Evolutionary conservation across 2,329 filamentous ascomycete genomes (phyloP), one percentile per base, ranked within the genome.

Genomic region (Verticillium klebahnii): DNA sequence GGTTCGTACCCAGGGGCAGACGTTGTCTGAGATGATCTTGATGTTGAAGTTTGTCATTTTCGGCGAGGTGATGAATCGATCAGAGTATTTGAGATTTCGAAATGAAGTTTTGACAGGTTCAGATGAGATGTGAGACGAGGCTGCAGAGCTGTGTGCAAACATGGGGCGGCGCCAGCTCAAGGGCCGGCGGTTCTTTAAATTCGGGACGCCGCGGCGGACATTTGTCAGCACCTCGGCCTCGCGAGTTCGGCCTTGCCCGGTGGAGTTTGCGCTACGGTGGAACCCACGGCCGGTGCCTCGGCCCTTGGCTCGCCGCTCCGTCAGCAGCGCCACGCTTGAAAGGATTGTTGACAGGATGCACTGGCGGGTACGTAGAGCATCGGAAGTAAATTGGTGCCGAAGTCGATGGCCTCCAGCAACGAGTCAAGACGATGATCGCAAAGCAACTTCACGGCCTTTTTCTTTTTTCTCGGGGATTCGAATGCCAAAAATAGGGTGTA

Each of bases 1-100:
- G 55, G 9, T 25, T 39, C 19, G 65, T 67, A 80, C 78, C 72
- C 80, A 83, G 5, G 91, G 90, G 72, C 92, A 96, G 68, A 95
- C 85, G 2, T 87, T 90, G 77, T 96, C 93, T n/a, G 85, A 91
- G 62, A 93, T 86, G 71, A 92, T 85, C 63, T 89, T 86, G 75
- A 96, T 90, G 64, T 86, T 85, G 78, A 93, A 91, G 69, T 87
- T 85, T 23, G 88, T 86, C 90, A 93, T 93, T 55, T 29, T 29
- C 5, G 29, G 3, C 29, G 29, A 5, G 5, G 55, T 72, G 61
- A 15, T 29, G 15, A 9, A 17, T 31, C 11, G 54, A 32, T 7
- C 12, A 11, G 12, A 1, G 54, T 8, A 15, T 17, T 17, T 50
- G 40, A 2, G 19, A 23, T 12, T 50, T 8, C n/a, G n/a, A 23